These are phyloP conservation scores for Penicillium italicum DNA, from an alignment of 2,329 filamentous ascomycete species.

Conservation along the genomic window DNA sequence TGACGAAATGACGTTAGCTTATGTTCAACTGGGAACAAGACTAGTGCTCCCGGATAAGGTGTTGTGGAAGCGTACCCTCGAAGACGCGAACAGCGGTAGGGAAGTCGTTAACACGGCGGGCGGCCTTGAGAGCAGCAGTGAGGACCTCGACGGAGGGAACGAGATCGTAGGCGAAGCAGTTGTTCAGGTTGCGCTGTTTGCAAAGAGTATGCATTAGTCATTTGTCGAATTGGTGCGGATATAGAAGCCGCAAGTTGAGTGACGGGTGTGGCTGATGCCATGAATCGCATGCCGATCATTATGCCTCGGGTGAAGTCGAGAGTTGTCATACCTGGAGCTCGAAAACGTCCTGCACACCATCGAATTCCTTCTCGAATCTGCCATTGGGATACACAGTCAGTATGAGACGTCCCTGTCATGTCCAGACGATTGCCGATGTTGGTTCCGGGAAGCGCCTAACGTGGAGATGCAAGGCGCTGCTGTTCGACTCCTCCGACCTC, in stretches of 20 bases:
- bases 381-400: conserved; percentile 39
- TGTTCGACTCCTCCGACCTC: conserved; percentile 9
- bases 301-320: conserved; percentile 13
- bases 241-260: background rate
- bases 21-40: background rate
- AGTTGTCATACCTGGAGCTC: conserved; percentile 82
- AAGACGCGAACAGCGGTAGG: conserved; percentile 97
- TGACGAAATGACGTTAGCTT: conserved; percentile 3
- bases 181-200: conserved; percentile 85
- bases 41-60: background rate
- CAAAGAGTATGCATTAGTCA: conserved; percentile 9
- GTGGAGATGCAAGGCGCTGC: conserved; percentile 13
- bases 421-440: conserved; percentile 2
- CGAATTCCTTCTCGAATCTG: conserved; percentile 99
- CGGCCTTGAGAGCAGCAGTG: conserved; percentile 85
- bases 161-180: conserved; percentile 99
- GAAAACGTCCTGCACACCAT: conserved; percentile 95
- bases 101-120: conserved; percentile 95
- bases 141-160: conserved; percentile 91
- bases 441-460: conserved; percentile 11
- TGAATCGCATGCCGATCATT: conserved; percentile 17
- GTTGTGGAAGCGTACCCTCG: conserved; percentile 66
- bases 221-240: background rate
- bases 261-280: conserved; percentile 9
- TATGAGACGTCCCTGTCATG: conserved; percentile 25